A percentile compares a stretch with the other conserved stretches of the same genome.
Conservation (phyloP, 495 filamentous ascomycete species). For the Hypoxylon fragiforme region DNA sequence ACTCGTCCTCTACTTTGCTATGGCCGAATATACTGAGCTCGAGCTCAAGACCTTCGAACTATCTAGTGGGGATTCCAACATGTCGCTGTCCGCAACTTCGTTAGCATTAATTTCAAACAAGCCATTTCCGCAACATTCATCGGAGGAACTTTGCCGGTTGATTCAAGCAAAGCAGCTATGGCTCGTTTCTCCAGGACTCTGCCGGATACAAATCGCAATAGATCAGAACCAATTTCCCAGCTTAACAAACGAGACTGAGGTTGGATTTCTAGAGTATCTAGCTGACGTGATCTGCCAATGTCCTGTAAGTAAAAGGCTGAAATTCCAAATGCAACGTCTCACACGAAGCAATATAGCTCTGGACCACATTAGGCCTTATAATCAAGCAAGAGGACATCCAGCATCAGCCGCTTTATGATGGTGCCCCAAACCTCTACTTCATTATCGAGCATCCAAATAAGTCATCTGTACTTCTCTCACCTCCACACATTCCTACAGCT, state of each 20-base stretch:
- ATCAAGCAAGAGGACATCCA: slow-evolving; percentile 31
- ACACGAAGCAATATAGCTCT: slow-evolving; percentile 23
- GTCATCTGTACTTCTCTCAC: slow-evolving; percentile 35
- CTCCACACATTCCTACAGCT: slow-evolving; percentile 36
- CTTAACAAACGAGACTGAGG: background rate
- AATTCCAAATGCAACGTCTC: slow-evolving; percentile 4
- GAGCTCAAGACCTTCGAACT: slow-evolving; percentile 29
- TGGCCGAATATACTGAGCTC: slow-evolving; percentile 23
- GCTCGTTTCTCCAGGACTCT: slow-evolving; percentile 34
- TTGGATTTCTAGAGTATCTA: slow-evolving; percentile 29
- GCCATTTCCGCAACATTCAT: slow-evolving; percentile 3
- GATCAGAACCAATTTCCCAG: slow-evolving; percentile 8
- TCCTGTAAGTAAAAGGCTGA: slow-evolving; percentile 17
- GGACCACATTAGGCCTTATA: slow-evolving; percentile 26
- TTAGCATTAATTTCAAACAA: slow-evolving; percentile 25
- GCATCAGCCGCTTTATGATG: slow-evolving; percentile 20
- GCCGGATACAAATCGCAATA: slow-evolving; percentile 34
- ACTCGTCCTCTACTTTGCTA: background rate
- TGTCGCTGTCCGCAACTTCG: slow-evolving; percentile 29
- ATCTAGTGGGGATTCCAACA: slow-evolving; percentile 5
- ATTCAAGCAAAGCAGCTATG: slow-evolving; percentile 34
- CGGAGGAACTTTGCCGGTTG: slow-evolving; percentile 20
- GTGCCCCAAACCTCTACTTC: slow-evolving; percentile 36
- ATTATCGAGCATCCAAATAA: slow-evolving; percentile 37
- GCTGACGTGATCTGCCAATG: slow-evolving; percentile 29